Base-by-base conservation (phyloP, 441 rosid species). In the Metrosideros polymorpha region DNA sequence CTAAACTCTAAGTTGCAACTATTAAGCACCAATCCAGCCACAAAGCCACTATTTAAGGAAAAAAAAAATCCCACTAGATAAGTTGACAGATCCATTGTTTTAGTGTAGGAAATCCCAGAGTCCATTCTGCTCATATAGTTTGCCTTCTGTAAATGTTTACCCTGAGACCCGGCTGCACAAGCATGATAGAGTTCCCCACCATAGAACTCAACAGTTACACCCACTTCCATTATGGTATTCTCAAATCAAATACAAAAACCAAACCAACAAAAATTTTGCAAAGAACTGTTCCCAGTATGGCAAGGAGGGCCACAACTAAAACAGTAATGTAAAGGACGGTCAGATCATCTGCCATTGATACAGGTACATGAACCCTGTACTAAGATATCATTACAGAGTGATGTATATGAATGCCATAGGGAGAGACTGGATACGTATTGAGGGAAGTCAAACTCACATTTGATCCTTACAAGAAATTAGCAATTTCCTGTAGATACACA, bases 401-500 rank as follows among this genome's bases (percentile, higher is more conserved):
- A 39, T 22, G 47, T 39, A 22, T 71, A 35, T 35, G 77, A 66
- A 66, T 18, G 7, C 77, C 49, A 71, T 39, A 39, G 17, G 14
- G 79, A 71, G 47, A 71, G 47, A 71, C 39, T 3, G 2, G 47
- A 71, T 39, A 39, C 43, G 50, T 86, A 50, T 17, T 83, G 54
- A 39, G 85, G 43, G 79, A 87, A 82, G 61, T 84, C 76, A 85
- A 87, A 91, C 98, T 95, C 93, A 96, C 99, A 96, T 94, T 93
- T 96, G 98, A 89, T 98, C 99, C 90, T 92, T 95, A 90, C 99
- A 96, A 83, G 95, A 90, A 84, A 92, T 91, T 91, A 95, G 86
- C 90, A 96, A 89, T 93, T 92, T 95, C 93, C 93, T 92, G 92
- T 98, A 98, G 84, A 98, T 96, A 90, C 97, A 91, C 94, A 95